phyloP scores from a whole-genome alignment of 176 grass and related monocot species.

The Coix lacrymajobi region DNA sequence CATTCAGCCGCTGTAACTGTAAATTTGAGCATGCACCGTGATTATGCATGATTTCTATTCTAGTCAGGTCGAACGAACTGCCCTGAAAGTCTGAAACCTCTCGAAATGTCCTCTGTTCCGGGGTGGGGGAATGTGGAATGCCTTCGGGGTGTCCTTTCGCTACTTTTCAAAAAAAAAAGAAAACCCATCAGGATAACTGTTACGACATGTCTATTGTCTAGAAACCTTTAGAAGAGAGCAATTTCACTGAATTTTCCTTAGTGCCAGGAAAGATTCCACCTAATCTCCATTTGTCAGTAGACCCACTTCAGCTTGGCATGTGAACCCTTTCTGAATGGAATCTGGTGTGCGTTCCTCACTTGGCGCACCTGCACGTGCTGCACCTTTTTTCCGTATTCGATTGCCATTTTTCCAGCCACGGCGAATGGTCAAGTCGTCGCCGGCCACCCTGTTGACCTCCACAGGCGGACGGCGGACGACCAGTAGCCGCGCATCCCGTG shows the following conservation, averaged over 20 bases:
- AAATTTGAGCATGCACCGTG: not conserved
- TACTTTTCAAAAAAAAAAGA: too few species aligned
- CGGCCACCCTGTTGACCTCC: constrained; percentile 11
- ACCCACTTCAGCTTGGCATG: not conserved
- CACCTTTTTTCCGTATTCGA: not conserved
- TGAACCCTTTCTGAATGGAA: not conserved
- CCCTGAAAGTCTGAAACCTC: not conserved
- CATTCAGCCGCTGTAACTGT: not conserved
- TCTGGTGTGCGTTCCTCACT: not conserved
- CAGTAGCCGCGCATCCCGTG: not conserved
- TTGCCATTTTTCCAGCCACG: not conserved
- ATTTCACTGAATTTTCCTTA: not conserved
- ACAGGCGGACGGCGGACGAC: not conserved
- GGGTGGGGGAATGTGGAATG: not conserved
- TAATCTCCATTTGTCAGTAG: not conserved
- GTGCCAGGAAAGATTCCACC: not conserved
- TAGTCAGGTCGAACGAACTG: not conserved
- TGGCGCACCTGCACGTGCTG: not conserved
- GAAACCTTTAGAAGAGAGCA: not conserved
- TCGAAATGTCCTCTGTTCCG: not conserved
- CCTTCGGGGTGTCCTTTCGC: not conserved
- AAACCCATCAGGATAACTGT: not conserved
- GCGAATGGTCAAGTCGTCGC: constrained; percentile 19
- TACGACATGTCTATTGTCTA: not conserved
- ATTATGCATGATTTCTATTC: not conserved